Base-by-base conservation (phyloP, 2,329 filamentous ascomycete genomes). In the Aspergillus tanneri region DNA sequence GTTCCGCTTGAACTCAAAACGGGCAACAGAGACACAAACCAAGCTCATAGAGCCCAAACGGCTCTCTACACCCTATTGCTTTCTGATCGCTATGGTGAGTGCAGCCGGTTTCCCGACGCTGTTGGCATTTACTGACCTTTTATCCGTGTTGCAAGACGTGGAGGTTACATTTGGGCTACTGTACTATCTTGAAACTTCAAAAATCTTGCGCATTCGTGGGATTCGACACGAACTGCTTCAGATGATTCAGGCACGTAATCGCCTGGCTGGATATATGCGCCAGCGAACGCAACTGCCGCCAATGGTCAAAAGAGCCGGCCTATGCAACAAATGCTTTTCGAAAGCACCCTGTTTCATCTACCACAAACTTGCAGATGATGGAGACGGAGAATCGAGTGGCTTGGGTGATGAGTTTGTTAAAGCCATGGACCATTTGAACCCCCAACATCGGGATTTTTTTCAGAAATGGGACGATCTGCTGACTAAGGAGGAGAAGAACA, bases 1-100 rank as follows among this genome's bases (percentile, higher is more conserved):
- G 88, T 96, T 3, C 93, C 93, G 0, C 89, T 99, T 55, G 93
- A 99, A 66, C 81, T 99, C 60, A 99, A 99, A 71, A 97, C 93
- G 0, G 93, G 93, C 24, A 90, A 87, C 63, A 88, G 78, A 47
- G 77, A 88, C 54, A 84, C 85, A 21, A 95, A 84, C 58, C 82
- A 85, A 58, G 85, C 84, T 44, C 93, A 99, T 69, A 84, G 90
- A 66, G 92, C 92, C 1, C 93, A 99, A 69, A 99, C 93, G 5
- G 89, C 91, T 21, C 78, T 99, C 16, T 99, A 99, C 65, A 97
- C 93, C 34, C 75, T 99, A 21, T 76, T 99, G 11, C 76, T 99
- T 42, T 95, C 91, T 16, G 92, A 99, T 71, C 84, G 93, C 54
- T 99, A 99, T 68, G 81, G 79, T 81, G 64, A 58, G 73, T 65